Evolutionary conservation across 441 rosid genomes (phyloP), one percentile per base, ranked within the genome.

Genomic region (Populus tomentosa): DNA sequence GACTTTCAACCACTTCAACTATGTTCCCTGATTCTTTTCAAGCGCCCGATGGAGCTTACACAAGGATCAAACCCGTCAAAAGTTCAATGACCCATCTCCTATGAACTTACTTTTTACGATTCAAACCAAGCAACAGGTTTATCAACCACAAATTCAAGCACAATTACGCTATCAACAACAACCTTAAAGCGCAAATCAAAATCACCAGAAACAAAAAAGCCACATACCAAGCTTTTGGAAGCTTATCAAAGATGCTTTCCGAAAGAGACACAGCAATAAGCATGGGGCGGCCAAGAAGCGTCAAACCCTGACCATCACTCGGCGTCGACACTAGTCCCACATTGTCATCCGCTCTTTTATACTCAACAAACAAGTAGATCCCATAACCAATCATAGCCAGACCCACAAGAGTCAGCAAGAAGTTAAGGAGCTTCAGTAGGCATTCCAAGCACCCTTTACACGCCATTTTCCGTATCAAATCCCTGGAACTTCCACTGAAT

Each of bases 321-420:
- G 40, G 35, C 35, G 89, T 84, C 13, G 81, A 56, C 10, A 56
- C 76, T 69, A 83, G 72, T 50, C 79, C 4, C 4, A 77, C 67
- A 74, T 75, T 78, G 10, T 75, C 87, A 8, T 88, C 78, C 0
- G 85, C 89, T 67, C 80, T 85, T 83, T 85, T 83, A 80, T 87
- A 97, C 88, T 90, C 92, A 24, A 97, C 93, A 75, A 93, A 93
- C 87, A 97, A 88, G 88, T 97, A 97, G 80, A 94, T 92, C 75
- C 99, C 99, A 82, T 91, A 97, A 30, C 98, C 99, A 83, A 93
- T 86, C 97, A 97, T 94, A 38, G 95, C 90, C 81, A 94, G 89
- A 70, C 99, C 99, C 78, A n/a, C 90, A 81, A 94, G 81, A 75
- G 97, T 90, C 81, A 97, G 78, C 77, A 97, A 85, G 72, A 97